Evolutionary conservation across 1,284 basidiomycete species (phyloP).

Genomic region (Ceratobasidium sp.): DNA sequence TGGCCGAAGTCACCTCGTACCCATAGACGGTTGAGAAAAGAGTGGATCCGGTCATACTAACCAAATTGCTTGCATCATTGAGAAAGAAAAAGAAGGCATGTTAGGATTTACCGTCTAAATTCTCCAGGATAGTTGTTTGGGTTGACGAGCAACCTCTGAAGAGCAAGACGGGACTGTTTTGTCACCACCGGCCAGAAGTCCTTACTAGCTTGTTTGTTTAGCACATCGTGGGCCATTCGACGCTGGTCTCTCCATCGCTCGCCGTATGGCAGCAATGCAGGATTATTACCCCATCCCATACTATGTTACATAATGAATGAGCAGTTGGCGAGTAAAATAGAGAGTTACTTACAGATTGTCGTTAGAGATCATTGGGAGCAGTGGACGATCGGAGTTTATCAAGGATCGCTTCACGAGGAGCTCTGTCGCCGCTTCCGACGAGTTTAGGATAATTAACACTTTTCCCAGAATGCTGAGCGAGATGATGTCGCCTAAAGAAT

Average conservation of each 20-base stretch:
- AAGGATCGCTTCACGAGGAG: slow-evolving; percentile 45
- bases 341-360: slow-evolving; percentile 1
- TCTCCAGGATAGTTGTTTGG: slow-evolving; percentile 19
- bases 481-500: slow-evolving; percentile 43
- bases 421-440: slow-evolving; percentile 42
- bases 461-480: slow-evolving; percentile 44
- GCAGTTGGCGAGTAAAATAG: background rate
- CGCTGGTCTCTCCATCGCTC: slow-evolving; percentile 34
- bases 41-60: slow-evolving; percentile 8
- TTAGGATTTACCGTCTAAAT: background rate
- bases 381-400: slow-evolving; percentile 44
- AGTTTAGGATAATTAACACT: slow-evolving; percentile 47
- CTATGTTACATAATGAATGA: background rate
- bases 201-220: slow-evolving; percentile 20
- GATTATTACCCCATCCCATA: slow-evolving; percentile 16
- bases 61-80: background rate
- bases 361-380: slow-evolving; percentile 41
- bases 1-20: slow-evolving; percentile 27
- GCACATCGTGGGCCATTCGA: slow-evolving; percentile 19
- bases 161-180: slow-evolving; percentile 20
- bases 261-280: slow-evolving; percentile 21
- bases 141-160: background rate
- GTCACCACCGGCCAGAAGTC: slow-evolving; percentile 27
- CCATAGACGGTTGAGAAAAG: slow-evolving; percentile 36
- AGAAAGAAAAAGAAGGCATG: background rate